Base-by-base conservation (phyloP, 495 filamentous ascomycete species). In the Neurospora pannonica region DNA sequence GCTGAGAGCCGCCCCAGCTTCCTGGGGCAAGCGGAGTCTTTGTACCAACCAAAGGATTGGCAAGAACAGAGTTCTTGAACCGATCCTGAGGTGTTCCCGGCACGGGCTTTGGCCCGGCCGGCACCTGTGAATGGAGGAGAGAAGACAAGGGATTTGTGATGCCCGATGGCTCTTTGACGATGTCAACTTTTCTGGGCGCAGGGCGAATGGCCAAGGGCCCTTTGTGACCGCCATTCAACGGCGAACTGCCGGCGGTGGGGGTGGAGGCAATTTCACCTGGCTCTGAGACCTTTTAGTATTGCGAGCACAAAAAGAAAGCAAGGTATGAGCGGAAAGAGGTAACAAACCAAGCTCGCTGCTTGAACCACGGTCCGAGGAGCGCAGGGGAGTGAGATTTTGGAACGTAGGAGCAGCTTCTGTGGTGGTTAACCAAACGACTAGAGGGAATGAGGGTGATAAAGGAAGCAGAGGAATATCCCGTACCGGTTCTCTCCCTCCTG, bases 21-120 rank as follows among this genome's bases (percentile, higher is more conserved):
- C 15, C 54, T 15, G 54, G 54, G 54, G 28, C 28, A 67, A 8
- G 24, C 13, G 28, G 15, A 67, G 54, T 19, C 13, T 31, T 67
- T 67, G 28, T 31, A 9, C 15, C 13, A 28, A 67, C 31, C 28
- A 34, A 67, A 67, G 54, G 54, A 67, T 67, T 67, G 54, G 54
- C 28, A 36, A 73, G 36, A 69, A 73, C 46, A 21, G 46, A 11
- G 34, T 19, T 69, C 28, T 37, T 71, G 38, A 76, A 76, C n/a
- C 72, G 72, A 28, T 74, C 75, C 36, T 76, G 75, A 37, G 75
- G 75, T 34, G 67, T 72, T 21, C 74, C 74, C 37, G 38, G 40
- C 42, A 8, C 40, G 40, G 48, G 73, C 13, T 38, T 17, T 8
- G 70, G 73, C 4, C 73, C 73, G 15, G 54, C 24, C 28, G 28